phyloP scores from a whole-genome alignment of 352 stramenopile genomes.

The Phytophthora ohioensis region DNA sequence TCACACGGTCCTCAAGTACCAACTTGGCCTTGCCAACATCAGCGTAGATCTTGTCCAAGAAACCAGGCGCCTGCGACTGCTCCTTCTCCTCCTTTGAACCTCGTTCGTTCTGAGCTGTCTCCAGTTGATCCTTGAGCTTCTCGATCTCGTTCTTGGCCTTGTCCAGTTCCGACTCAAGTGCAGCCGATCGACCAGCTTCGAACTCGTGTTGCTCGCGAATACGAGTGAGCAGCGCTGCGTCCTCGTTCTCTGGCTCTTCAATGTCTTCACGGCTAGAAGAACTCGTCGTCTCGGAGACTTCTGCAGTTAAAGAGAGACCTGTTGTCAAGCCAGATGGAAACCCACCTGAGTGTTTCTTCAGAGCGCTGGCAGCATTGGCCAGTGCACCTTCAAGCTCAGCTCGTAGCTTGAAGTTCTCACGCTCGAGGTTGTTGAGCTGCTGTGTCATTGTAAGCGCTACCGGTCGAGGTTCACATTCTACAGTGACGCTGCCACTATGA shows the following conservation, averaged over 20 bases:
- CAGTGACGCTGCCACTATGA: constrained; percentile 33
- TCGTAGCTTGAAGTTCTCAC: constrained; percentile 79
- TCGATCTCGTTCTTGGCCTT: constrained; percentile 49
- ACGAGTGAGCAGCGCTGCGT: constrained; percentile 36
- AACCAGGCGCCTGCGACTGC: constrained; percentile 42
- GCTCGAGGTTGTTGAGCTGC: constrained; percentile 77
- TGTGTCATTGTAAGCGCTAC: constrained; percentile 72
- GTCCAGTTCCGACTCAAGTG: constrained; percentile 52
- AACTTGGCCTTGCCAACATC: constrained; percentile 85
- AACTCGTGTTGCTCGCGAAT: constrained; percentile 51
- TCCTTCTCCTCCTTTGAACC: constrained; percentile 21
- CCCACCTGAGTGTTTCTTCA: constrained; percentile 49
- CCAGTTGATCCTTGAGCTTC: constrained; percentile 40
- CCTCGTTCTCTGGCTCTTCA: constrained; percentile 52
- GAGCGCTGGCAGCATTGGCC: constrained; percentile 38
- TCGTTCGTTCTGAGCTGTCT: constrained; percentile 31
- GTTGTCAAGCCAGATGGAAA: constrained; percentile 37
- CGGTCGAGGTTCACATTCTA: constrained; percentile 41
- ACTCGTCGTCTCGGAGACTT: constrained; percentile 59
- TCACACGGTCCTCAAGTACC: constrained; percentile 75
- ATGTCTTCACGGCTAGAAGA: constrained; percentile 59
- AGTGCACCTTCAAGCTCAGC: constrained; percentile 55
- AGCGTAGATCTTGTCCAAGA: constrained; percentile 85
- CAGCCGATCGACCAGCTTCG: constrained; percentile 38
- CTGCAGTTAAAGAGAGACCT: constrained; percentile 41